Evolutionary conservation across 2,329 filamentous ascomycete genomes (phyloP), one percentile per base, ranked within the genome.

Genomic region (Atkinsonella texensis): DNA sequence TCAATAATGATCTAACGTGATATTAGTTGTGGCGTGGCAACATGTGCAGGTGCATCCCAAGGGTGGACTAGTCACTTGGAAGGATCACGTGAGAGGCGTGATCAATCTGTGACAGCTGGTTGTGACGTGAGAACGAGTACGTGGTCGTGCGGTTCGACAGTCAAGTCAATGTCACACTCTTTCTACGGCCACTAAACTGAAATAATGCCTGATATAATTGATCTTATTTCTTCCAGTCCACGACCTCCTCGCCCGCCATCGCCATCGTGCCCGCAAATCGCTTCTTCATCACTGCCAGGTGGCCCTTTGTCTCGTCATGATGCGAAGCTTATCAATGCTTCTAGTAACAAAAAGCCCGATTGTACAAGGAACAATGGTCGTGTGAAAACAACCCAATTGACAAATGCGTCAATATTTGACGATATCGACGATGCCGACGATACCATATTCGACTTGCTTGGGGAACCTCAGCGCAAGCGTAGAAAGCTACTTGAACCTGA

Each of bases 161-260:
- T 17, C 11, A 20, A n/a, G 12, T 28, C 7, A 11, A 28, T 39
- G 32, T 18, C 20, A 32, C 18, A 15, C 12, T 33, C 28, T 10
- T 18, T 38, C 13, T 23, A n/a, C 28, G 20, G 48, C 12, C 11
- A 13, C 9, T 13, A 18, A 8, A 4, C 17, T 28, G n/a, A 18
- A 17, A 69, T 68, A 66, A 57, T 61, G 8, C 55, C 58, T 2
- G 58, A 66, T 12, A 57, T 69, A 32, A 68, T 69, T 50, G 64
- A 68, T 53, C 64, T 69, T 28, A 56, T 68, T 18, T 69, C 67
- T 15, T 69, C 67, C 9, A 69, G 67, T 28, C 67, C 67, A 6
- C 52, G 56, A 42, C 49, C 50, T 10, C n/a, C 23, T 38, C 15
- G n/a, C 6, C 20, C 49, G 28, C 9, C 33, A 48, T 13, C 23